These are phyloP conservation scores for Abrus precatorius DNA, from an alignment of 306 rosid genomes.

Conservation along the genomic window DNA sequence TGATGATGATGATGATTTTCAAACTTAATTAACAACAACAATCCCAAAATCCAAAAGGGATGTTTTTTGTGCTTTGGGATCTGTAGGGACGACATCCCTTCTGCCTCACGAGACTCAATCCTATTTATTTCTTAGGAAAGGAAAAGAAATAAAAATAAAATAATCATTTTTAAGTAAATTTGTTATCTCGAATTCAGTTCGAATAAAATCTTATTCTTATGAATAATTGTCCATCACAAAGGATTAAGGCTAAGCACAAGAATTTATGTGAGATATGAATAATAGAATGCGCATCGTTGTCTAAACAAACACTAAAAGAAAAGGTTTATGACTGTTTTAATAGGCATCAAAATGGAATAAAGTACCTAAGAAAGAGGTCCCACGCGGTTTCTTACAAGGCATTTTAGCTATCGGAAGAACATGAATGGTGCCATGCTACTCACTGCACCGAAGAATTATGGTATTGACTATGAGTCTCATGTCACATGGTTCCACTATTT, in stretches of 20 bases:
- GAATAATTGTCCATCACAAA: constrained; percentile 11
- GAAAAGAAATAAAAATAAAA: neutral
- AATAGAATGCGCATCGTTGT: constrained; percentile 43
- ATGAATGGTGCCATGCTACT: constrained; percentile 15
- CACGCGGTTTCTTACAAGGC: constrained; percentile 53
- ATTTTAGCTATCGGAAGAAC: constrained; percentile 19
- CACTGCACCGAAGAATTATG: constrained; percentile 25
- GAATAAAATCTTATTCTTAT: no score
- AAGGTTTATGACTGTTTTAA: neutral
- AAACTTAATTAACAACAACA: neutral
- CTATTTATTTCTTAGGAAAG: neutral
- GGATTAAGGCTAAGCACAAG: constrained; percentile 7
- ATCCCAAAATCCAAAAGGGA: constrained; percentile 21
- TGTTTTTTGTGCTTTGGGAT: constrained; percentile 48
- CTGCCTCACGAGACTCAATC: constrained; percentile 41
- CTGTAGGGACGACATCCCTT: constrained; percentile 49
- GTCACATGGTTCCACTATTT: constrained; percentile 58
- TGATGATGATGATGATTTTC: neutral
- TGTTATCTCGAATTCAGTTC: no score
- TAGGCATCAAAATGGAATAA: constrained; percentile 40
- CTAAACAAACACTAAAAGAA: constrained; percentile 34
- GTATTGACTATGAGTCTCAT: constrained; percentile 42
- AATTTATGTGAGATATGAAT: constrained; percentile 5
- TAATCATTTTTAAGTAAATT: no score
- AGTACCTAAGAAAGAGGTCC: constrained; percentile 41